Evolutionary conservation across 2,329 filamentous ascomycete genomes (phyloP), one percentile per base, ranked within the genome.

Genomic region (Fusarium odoratissimum): DNA sequence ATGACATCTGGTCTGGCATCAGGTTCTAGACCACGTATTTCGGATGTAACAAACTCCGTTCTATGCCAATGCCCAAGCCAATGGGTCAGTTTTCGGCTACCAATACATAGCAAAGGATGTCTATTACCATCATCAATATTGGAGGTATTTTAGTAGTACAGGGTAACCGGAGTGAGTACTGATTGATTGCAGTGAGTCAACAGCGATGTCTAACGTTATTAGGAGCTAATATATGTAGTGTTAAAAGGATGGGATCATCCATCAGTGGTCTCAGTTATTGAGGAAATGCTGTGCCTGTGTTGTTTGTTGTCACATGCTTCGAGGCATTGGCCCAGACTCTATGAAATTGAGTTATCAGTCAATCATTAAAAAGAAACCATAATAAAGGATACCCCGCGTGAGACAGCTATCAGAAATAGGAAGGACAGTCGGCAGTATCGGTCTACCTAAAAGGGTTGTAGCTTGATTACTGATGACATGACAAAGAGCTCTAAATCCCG

Each of bases 321-420:
- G 23, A 52, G 31, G 31, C 12, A 35, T 52, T 14, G 31, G 31
- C 48, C 25, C 13, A 6, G 19, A 37, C 31, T 28, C 17, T 52
- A 11, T 8, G 23, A 25, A 25, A 21, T 37, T 21, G 48, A 37
- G n/a, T 21, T 14, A 33, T 25, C 23, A 52, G 13, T 37, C n/a
- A 37, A 25, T 9, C 17, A 33, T 51, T 16, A 19, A 35, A 14
- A 25, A 33, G 16, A 33, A 33, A 19, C 3, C 16, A 35, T 14
- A 9, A 31, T 19, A 12, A n/a, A 45, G 21, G 35, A 37, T 57
- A 60, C 72, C 65, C 72, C 69, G 60, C 68, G 67, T 52, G 41
- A 65, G 19, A 42, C 19, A 46, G 8, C 58, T n/a, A 49, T 41
- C 30, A 41, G 21, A 25, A 45, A 42, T 48, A 63, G 30, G 35